These are phyloP conservation scores for Cadophora malorum DNA, from an alignment of 2,329 filamentous ascomycete genomes.

Conservation along the genomic window DNA sequence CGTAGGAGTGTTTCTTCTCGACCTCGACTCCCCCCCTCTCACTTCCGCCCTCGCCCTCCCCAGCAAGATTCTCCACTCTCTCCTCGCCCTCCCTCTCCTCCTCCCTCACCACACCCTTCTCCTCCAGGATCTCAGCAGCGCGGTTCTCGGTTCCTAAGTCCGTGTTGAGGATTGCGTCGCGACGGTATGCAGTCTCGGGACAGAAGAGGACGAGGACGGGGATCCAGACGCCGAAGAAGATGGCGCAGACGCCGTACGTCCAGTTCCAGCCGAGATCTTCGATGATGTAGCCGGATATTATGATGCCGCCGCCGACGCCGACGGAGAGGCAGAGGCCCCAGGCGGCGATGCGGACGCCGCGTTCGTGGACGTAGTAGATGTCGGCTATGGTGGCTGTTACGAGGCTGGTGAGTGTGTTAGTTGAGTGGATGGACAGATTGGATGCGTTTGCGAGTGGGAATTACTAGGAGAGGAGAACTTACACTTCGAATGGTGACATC, in stretches of 20 bases:
- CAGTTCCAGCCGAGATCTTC: slow-evolving; percentile 47
- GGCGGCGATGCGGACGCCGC: slow-evolving; percentile 50
- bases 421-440: too few relatives aligned
- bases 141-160: slow-evolving; percentile 30
- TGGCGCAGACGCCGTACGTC: slow-evolving; percentile 45
- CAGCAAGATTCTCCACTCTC: background rate
- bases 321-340: slow-evolving; percentile 50
- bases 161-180: slow-evolving; percentile 37
- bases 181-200: slow-evolving; percentile 56
- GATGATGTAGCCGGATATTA: slow-evolving; percentile 51
- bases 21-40: background rate
- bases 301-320: slow-evolving; percentile 48
- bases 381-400: slow-evolving; percentile 47
- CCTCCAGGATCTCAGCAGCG: slow-evolving; percentile 23
- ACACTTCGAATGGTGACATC: slow-evolving; percentile 41
- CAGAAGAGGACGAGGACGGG: slow-evolving; percentile 55
- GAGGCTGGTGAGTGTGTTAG: slow-evolving; percentile 15
- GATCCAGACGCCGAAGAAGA: slow-evolving; percentile 29
- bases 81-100: slow-evolving; percentile 9
- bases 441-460: too few relatives aligned
- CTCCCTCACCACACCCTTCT: slow-evolving; percentile 3
- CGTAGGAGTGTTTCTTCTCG: slow-evolving; percentile 25
- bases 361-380: slow-evolving; percentile 53
- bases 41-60: background rate
- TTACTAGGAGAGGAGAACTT: slow-evolving; percentile 30